Evolutionary conservation across 2,329 filamentous ascomycete species (phyloP).

Genomic region (Trichophyton equinum): DNA sequence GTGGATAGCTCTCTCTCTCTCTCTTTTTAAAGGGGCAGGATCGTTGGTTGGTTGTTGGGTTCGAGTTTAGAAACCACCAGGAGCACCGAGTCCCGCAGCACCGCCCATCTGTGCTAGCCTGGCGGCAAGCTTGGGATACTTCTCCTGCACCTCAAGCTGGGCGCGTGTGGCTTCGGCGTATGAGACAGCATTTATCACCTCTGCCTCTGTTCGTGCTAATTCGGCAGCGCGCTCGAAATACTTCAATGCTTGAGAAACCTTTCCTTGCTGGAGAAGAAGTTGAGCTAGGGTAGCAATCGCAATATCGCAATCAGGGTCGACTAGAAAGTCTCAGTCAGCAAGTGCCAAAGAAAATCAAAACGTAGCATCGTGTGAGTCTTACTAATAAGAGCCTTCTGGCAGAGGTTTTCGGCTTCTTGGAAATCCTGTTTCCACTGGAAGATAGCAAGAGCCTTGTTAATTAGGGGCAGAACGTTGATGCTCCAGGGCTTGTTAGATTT

Average conservation of each 20-base stretch:
- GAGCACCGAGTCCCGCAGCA: constrained; percentile 22
- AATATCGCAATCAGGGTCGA: constrained; percentile 97
- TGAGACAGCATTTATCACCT: constrained; percentile 90
- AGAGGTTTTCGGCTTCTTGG: constrained; percentile 83
- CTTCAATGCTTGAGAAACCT: constrained; percentile 84
- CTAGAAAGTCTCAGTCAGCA: constrained; percentile 34
- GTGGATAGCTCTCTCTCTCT: neutral
- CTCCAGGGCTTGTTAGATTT: constrained; percentile 83
- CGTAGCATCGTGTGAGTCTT: constrained; percentile 32
- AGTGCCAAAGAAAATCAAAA: constrained; percentile 14
- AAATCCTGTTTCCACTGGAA: constrained; percentile 99
- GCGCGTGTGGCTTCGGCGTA: constrained; percentile 96
- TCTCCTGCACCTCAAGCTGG: constrained; percentile 82
- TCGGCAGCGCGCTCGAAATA: constrained; percentile 97
- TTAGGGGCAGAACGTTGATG: constrained; percentile 94
- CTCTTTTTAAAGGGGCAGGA: neutral
- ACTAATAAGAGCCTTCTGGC: constrained; percentile 96
- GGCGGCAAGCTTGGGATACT: constrained; percentile 66
- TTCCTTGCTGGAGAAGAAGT: constrained; percentile 91
- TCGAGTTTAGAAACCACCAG: neutral
- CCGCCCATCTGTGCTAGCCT: constrained; percentile 53
- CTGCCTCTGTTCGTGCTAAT: constrained; percentile 82
- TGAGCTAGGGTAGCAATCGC: constrained; percentile 98
- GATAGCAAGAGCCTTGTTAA: constrained; percentile 93
- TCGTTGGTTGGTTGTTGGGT: neutral